Base-by-base conservation (phyloP, 768 basidiomycete genomes). In the Termitomyces sp. region DNA sequence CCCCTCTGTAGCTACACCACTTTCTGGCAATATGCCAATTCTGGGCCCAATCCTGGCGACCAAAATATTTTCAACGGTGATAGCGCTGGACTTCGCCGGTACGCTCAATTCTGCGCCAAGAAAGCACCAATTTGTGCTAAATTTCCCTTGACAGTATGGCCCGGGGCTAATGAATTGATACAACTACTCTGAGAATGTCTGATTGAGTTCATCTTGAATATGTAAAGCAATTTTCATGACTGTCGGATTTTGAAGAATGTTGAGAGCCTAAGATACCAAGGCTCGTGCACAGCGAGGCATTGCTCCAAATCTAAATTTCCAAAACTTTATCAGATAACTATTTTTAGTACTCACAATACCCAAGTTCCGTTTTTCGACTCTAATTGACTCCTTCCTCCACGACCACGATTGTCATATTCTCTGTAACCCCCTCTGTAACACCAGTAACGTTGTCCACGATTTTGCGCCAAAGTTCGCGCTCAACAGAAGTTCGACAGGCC, bases 11-110 rank as follows among this genome's bases (percentile, higher is more conserved):
- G 80, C 6, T 78, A 70, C 62, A 63, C 72, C 13, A 81, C 84
- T 0, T 85, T 86, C 68, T 85, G 83, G 83, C 81, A 85, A 64
- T 84, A 82, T 52, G 79, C 79, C 3, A 74, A 83, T 58, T 77
- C 77, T 33, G 80, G 83, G 3, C 46, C 79, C 26, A 81, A 80
- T 63, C 82, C 82, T 45, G 84, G 84, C 43, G 83, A 85, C 59
- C 78, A 79, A 50, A 78, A 86, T 60, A 59, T 71, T 54, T 86
- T 83, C 72, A 83, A 84, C 44, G 85, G 84, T 22, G 76, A 79
- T 57, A 56, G 70, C 43, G 68, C 76, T 52, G 75, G 76, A 10
- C 66, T 83, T 54, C 60, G 71, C 54, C 63, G 66, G 79, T 80
- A 43, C 11, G 64, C 38, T 38, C 38, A 5, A 38, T 38, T 52